A percentile compares a stretch with the other conserved stretches of the same genome.
phyloP scores from a whole-genome alignment of 2,329 filamentous ascomycete species.

The Trichoderma sp. region DNA sequence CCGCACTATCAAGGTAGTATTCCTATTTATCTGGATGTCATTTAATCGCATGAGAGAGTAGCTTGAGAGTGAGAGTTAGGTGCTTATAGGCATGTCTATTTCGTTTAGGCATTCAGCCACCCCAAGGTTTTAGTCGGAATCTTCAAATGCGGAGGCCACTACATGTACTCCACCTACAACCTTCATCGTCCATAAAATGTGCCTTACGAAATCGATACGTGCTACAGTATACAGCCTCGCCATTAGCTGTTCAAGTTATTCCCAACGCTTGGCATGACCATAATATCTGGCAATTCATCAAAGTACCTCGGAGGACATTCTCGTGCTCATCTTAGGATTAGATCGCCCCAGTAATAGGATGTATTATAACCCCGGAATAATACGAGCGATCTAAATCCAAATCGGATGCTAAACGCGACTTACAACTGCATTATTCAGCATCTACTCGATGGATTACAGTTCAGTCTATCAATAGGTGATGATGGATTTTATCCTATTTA shows the following conservation, averaged over 20 bases:
- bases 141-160: not conserved
- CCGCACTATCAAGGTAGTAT: not conserved
- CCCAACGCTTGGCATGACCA: not conserved
- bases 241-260: not conserved
- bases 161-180: not conserved
- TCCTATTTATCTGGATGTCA: not conserved
- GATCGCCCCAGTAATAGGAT: not conserved
- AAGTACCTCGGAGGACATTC: not conserved
- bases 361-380: not conserved
- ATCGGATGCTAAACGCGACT: not conserved
- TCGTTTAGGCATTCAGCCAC: not conserved
- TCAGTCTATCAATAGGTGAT: not conserved
- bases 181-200: not conserved
- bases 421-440: not conserved
- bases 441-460: not conserved
- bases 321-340: not conserved
- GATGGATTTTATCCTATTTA: not conserved
- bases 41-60: not conserved
- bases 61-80: not conserved
- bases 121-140: not conserved
- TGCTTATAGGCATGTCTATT: not conserved
- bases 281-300: not conserved
- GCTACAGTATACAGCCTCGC: not conserved
- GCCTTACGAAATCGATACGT: not conserved
- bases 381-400: not conserved